Evolutionary conservation across 2,329 filamentous ascomycete species (phyloP), one percentile per base, ranked within the genome.

Genomic region (Esteya vermicola): DNA sequence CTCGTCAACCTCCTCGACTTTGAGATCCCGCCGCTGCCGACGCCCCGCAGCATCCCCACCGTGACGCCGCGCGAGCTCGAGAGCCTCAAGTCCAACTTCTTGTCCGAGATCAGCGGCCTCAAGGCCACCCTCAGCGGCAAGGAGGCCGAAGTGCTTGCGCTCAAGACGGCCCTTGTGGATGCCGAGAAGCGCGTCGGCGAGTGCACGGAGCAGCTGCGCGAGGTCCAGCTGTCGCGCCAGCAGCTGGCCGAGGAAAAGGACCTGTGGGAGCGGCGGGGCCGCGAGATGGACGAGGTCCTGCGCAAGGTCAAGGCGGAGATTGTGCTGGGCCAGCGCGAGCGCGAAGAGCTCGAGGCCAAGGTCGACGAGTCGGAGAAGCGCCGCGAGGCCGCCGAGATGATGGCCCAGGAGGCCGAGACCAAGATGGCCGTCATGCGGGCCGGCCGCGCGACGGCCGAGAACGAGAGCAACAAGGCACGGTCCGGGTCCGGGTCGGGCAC

Each of bases 31-130:
- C 85, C 89, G 1, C 78, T 86, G 49, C 86, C 89, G 2, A 96
- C 91, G 1, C 91, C 91, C 13, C 78, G 89, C 45, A 94, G 85
- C 41, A 74, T 96, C 28, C 91, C 91, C 1, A 85, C 81, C 9
- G 81, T 96, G 49, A 94, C 88, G 2, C 84, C 91, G 2, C 78
- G 91, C 26, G 91, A 98, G 61, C 68, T 96, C 3, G 91, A 98
- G 56, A 84, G 82, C 13, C 68, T 96, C 44, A 96, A 96, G 57
- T 95, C 88, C 0, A 74, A 73, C 20, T 93, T 93, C 51, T 70
- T 93, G 38, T 93, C 88, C 0, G 85, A 96, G 55, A 93, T 98
- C 44, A 93, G 85, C 46, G 85, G 83, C n/a, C 72, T 98, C 16
- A 91, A 85, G 54, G 91, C 91, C 4, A 89, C 85, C 9, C 67